Base-by-base conservation (phyloP, 306 rosid species). In the Rosa lucieae region DNA sequence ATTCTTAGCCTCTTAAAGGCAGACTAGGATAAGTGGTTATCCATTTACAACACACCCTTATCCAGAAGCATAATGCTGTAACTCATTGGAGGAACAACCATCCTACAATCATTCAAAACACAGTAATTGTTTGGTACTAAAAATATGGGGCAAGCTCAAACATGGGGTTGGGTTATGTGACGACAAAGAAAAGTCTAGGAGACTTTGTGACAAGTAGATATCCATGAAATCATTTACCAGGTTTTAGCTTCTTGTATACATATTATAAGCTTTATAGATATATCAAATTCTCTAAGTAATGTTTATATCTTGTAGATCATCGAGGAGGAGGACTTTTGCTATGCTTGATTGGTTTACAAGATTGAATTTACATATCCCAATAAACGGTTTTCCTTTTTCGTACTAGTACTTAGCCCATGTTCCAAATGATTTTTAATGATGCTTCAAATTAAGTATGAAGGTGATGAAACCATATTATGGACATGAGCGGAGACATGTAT, bases 41-140 rank as follows among this genome's bases (percentile, higher is more conserved):
- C 70, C 52, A 67, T 70, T 46, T 74, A 77, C 78, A 82, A 40
- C 48, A 48, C 52, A 32, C 20, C 67, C 79, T 70, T 49, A 40
- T 83, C 80, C 79, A 58, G 4, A 32, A 76, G 77, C 85, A 76
- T 75, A 61, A 82, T 78, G 66, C 3, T 80, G 87, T 78, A 66
- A 67, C 86, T 66, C 83, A 59, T n/a, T 12, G 78, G 75, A 82
- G 89, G 86, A 84, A 85, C 94, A 87, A 62, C 20, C 69, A 59
- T 70, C 87, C 88, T 79, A 61, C 35, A 85, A 82, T 78, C 68
- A 70, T 77, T 84, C 81, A 75, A 75, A 21, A 48, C 68, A 67
- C 53, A 55, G 76, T 62, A 72, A 86, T 68, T 67, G 67, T 44
- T 79, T 58, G 83, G 82, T 68, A 48, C 79, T 9, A 40, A 37